Evolutionary conservation across 495 filamentous ascomycete genomes (phyloP).

Genomic region (Pyrenula aspistea): DNA sequence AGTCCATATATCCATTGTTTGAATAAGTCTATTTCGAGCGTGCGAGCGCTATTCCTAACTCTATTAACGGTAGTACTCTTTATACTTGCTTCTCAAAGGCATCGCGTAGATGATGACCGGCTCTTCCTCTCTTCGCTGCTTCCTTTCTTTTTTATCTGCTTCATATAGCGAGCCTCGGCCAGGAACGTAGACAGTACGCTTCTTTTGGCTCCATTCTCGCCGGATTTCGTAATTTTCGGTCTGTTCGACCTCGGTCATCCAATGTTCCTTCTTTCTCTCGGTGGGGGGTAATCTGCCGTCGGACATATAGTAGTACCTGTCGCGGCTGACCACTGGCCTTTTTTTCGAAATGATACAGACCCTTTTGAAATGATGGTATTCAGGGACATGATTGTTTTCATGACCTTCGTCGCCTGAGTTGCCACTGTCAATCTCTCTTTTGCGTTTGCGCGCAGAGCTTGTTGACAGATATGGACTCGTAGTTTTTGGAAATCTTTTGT

Average conservation of each 20-base stretch:
- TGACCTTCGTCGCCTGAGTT: not conserved
- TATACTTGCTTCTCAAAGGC: not conserved
- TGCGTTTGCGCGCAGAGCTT: not conserved
- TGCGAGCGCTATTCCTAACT: too few species aligned
- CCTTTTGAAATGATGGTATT: not conserved
- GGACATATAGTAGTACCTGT: conserved; percentile 24
- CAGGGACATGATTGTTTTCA: not conserved
- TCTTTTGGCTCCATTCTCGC: not conserved
- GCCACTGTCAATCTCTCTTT: not conserved
- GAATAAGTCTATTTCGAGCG: too few species aligned
- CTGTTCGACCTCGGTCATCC: not conserved
- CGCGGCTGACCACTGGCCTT: conserved; percentile 29
- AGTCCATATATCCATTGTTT: too few species aligned
- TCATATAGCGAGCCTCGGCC: conserved; percentile 32
- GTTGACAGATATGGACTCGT: not conserved
- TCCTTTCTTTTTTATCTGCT: conserved; percentile 9
- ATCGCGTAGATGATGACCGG: not conserved
- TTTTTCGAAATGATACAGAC: not conserved
- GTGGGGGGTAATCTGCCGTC: conserved; percentile 14
- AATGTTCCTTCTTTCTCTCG: not conserved
- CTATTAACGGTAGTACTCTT: not conserved
- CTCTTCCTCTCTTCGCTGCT: not conserved
- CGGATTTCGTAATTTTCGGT: not conserved
- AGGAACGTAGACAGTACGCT: conserved; percentile 5
- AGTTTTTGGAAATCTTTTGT: not conserved